Evolutionary conservation across 192 early-diverging fungal species (phyloP), one percentile per base, ranked within the genome.

Genomic region (Coemansia furcata): DNA sequence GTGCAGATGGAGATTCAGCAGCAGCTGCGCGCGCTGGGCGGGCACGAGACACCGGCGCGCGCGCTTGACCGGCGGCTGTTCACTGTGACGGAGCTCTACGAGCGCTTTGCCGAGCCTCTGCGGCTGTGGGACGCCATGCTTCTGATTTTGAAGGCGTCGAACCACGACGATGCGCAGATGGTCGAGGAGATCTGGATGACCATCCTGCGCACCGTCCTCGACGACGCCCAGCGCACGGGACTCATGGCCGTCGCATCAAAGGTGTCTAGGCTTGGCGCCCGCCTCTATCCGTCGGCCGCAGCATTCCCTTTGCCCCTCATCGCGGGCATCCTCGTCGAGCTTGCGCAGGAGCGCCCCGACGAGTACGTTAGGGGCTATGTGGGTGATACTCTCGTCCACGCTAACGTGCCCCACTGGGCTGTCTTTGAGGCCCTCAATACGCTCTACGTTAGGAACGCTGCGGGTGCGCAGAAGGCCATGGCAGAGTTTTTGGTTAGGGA

Each of bases 111-210:
- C 9, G 65, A 80, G 70, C 85, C 80, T 4, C 62, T 85, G 58
- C 37, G 67, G 3, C 61, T 89, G 63, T 77, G 72, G 63, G 85
- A 86, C 57, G 77, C 82, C 10, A 74, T 76, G 57, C 67, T 89
- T 46, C 65, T 83, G 14, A 87, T 89, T 8, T 78, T 87, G 73
- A 85, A 87, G 63, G 78, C 71, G 8, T 84, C 87, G 8, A 85
- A 85, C 65, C 80, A 85, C 52, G 78, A 84, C 38, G 85, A 87
- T 33, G 30, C 67, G 5, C 21, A 49, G 23, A 50, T 74, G 66
- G 80, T 83, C 15, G 36, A 64, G 32, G 64, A 65, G 6, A 44
- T 83, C 1, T 85, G 84, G 84, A 46, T 23, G 2, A 43, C 62
- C 9, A 68, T 80, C 26, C 36, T 74, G 59, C 72, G 74, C 23